A percentile compares a stretch with the other conserved stretches of the same genome.
Evolutionary conservation across 2,329 filamentous ascomycete species (phyloP).

Genomic region (Raffaelea arxii): DNA sequence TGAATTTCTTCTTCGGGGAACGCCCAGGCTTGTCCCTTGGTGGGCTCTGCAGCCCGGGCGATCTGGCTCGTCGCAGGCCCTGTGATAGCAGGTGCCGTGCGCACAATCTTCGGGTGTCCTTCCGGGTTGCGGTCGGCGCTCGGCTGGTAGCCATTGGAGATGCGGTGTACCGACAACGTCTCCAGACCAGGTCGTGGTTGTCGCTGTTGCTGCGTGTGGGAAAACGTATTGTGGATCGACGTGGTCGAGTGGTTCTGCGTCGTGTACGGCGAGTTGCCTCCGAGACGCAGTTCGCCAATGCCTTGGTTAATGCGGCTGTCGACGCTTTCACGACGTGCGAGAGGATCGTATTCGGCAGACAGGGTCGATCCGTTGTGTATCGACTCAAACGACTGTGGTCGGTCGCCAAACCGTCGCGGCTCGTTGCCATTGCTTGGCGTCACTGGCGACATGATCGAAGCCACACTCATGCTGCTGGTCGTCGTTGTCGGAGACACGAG

Average conservation of each 20-base stretch:
- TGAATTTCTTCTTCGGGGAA: conserved; percentile 66
- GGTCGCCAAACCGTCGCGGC: conserved; percentile 30
- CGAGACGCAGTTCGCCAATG: conserved; percentile 60
- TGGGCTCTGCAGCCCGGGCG: conserved; percentile 65
- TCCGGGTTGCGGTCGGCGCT: conserved; percentile 49
- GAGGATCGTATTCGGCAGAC: conserved; percentile 12
- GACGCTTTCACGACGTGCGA: conserved; percentile 64
- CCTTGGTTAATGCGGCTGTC: conserved; percentile 69
- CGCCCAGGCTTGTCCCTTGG: conserved; percentile 75
- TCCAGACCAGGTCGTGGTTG: conserved; percentile 46
- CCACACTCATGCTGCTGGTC: conserved; percentile 54
- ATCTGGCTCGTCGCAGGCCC: conserved; percentile 56
- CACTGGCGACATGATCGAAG: conserved; percentile 55
- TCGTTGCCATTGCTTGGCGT: conserved; percentile 34
- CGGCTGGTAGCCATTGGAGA: conserved; percentile 57
- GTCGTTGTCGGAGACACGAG: conserved; percentile 44
- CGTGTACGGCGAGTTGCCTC: conserved; percentile 61
- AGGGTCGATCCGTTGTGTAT: conserved; percentile 19
- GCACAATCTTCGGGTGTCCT: conserved; percentile 38
- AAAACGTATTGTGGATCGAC: conserved; percentile 62
- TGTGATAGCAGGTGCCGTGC: conserved; percentile 67
- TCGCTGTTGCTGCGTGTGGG: conserved; percentile 38
- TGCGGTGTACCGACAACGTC: conserved; percentile 43
- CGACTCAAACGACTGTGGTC: conserved; percentile 31
- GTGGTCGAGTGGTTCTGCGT: conserved; percentile 69